Evolutionary conservation across 148 eudicot species (phyloP).

Genomic region (Polygonum maritimum): DNA sequence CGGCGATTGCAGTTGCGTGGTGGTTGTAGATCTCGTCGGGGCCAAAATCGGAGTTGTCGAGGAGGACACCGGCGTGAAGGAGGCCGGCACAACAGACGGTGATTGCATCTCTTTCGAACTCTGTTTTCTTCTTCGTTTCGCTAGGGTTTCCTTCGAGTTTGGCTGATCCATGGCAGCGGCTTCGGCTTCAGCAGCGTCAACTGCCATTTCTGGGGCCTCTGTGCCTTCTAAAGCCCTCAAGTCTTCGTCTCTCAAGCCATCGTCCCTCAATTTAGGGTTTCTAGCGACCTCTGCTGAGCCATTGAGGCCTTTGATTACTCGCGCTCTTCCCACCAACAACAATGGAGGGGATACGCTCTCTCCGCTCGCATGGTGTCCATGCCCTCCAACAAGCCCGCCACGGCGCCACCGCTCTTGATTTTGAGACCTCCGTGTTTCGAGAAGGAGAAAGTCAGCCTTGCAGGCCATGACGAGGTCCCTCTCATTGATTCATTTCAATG

Average conservation of each 20-base stretch:
- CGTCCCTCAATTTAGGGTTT: constrained; percentile 32
- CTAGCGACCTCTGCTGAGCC: constrained; percentile 26
- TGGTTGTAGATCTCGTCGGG: no score
- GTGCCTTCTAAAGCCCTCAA: constrained; percentile 20
- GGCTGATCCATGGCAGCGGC: constrained; percentile 40
- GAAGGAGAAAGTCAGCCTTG: constrained; percentile 69
- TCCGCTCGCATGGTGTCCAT: constrained; percentile 54
- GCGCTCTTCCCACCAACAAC: constrained; percentile 2
- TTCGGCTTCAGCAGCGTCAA: constrained; percentile 18
- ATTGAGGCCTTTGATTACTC: constrained; percentile 25
- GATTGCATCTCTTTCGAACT: no score
- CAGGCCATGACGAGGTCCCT: constrained; percentile 80
- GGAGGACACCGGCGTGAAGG: no score
- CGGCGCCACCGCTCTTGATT: constrained; percentile 42
- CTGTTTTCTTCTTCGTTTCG: no score
- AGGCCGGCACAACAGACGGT: no score
- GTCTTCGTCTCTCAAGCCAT: constrained; percentile 20
- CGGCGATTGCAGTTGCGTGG: no score
- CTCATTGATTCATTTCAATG: no score
- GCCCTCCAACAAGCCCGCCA: constrained; percentile 39
- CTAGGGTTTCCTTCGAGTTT: no score
- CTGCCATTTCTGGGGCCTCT: constrained; percentile 20
- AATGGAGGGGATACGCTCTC: constrained; percentile 20
- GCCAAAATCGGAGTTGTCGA: no score
- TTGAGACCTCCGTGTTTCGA: constrained; percentile 20